phyloP scores from a whole-genome alignment of 2,329 filamentous ascomycete genomes.

The Scedosporium boydii region DNA sequence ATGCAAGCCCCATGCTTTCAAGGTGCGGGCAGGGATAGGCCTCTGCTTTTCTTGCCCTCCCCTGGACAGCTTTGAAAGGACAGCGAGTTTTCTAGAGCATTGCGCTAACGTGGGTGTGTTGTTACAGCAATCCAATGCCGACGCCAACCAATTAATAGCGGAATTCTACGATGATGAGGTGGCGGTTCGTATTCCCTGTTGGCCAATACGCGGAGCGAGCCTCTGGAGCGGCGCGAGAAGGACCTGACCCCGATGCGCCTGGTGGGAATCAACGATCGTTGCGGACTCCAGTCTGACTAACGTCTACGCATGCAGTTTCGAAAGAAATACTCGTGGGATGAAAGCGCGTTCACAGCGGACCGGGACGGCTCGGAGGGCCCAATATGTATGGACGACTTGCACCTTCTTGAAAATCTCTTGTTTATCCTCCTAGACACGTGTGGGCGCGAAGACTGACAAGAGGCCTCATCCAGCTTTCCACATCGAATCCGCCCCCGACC shows the following conservation, averaged over 20 bases:
- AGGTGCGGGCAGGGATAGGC: neutral
- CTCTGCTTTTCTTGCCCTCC: neutral
- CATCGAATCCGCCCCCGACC: constrained; percentile 38
- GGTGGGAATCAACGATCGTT: neutral
- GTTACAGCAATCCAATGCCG: constrained; percentile 29
- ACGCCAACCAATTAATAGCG: constrained; percentile 37
- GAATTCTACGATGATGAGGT: constrained; percentile 42
- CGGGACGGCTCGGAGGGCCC: constrained; percentile 35
- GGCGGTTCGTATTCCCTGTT: constrained; percentile 15
- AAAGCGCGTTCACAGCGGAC: constrained; percentile 40
- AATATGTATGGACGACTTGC: neutral
- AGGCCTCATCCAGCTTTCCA: constrained; percentile 37
- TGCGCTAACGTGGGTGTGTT: neutral
- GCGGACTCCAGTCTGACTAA: neutral
- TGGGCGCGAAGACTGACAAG: neutral
- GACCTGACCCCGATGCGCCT: neutral
- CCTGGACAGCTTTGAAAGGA: neutral
- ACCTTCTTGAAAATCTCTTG: neutral
- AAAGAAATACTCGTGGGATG: constrained; percentile 45
- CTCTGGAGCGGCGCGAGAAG: neutral
- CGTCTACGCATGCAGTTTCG: constrained; percentile 26
- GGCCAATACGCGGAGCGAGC: neutral
- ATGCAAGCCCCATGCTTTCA: constrained; percentile 1
- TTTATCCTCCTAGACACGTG: neutral
- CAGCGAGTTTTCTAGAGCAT: neutral